Evolutionary conservation across 2,329 filamentous ascomycete species (phyloP).

Genomic region (Ceratocystis colombiana): DNA sequence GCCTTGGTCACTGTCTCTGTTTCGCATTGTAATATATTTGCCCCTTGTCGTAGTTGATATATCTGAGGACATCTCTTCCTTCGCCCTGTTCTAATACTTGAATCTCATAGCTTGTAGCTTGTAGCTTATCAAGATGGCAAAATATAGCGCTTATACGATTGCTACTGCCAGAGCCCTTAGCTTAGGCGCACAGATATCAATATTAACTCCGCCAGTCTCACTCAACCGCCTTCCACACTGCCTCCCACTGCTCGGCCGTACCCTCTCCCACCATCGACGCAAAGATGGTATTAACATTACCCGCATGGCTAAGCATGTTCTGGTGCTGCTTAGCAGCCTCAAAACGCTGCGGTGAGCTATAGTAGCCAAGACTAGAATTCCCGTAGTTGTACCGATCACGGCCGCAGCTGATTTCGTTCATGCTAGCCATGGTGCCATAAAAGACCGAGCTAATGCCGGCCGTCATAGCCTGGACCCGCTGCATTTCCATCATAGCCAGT

Average conservation of each 20-base stretch:
- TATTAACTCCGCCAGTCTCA: constrained; percentile 22
- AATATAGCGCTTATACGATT: too few relatives aligned
- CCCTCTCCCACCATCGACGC: constrained; percentile 27
- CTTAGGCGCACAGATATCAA: not conserved
- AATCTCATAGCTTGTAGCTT: too few relatives aligned
- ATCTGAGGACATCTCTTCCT: not conserved
- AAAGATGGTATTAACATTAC: constrained; percentile 28
- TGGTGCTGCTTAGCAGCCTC: constrained; percentile 32
- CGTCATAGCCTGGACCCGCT: constrained; percentile 28
- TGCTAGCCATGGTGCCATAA: constrained; percentile 32
- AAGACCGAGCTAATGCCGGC: constrained; percentile 32
- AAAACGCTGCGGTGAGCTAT: constrained; percentile 33
- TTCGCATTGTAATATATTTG: too few relatives aligned
- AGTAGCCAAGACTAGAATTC: constrained; percentile 32
- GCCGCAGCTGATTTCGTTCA: constrained; percentile 28
- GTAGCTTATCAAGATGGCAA: too few relatives aligned
- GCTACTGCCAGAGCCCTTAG: too few relatives aligned
- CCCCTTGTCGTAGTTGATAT: too few relatives aligned
- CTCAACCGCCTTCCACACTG: constrained; percentile 32
- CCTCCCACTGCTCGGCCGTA: constrained; percentile 28
- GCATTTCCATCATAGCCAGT: constrained; percentile 32
- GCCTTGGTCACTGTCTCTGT: too few relatives aligned
- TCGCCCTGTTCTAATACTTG: not conserved
- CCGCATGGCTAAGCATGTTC: constrained; percentile 32
- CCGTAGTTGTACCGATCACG: constrained; percentile 32